These are phyloP conservation scores for Sherardia arvensis DNA, from an alignment of 257 asterid species.

Conservation along the genomic window DNA sequence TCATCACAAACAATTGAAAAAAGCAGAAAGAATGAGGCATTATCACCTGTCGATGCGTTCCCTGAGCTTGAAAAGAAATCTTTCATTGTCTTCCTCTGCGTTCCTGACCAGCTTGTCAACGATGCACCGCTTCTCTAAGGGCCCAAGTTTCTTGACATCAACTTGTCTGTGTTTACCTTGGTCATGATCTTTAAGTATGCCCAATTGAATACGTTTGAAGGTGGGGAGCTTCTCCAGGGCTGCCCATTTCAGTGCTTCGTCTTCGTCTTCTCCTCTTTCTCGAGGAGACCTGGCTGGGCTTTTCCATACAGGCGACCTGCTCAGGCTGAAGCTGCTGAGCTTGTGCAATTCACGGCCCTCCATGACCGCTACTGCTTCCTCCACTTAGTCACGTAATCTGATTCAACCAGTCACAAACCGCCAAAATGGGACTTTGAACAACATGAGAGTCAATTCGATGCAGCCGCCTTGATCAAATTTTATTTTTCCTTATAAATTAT, in stretches of 20 bases:
- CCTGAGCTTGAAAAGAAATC: slow-evolving; percentile 26
- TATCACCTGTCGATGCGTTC: slow-evolving; percentile 23
- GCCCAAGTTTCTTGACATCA: slow-evolving; percentile 25
- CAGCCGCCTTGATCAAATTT: too few relatives aligned
- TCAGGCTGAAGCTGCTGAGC: slow-evolving; percentile 3
- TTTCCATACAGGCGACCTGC: slow-evolving; percentile 19
- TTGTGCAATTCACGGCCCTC: background rate
- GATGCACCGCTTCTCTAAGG: slow-evolving; percentile 16
- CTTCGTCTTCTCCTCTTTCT: slow-evolving; percentile 16
- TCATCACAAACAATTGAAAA: background rate
- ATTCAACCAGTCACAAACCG: background rate
- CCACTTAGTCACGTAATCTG: background rate
- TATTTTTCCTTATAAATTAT: too few relatives aligned
- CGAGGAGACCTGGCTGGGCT: slow-evolving; percentile 18
- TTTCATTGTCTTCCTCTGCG: slow-evolving; percentile 28
- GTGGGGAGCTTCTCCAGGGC: slow-evolving; percentile 30
- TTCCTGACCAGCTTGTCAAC: slow-evolving; percentile 20
- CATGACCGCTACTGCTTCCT: background rate
- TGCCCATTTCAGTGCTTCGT: slow-evolving; percentile 32
- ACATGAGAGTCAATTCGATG: too few relatives aligned
- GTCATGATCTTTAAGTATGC: slow-evolving; percentile 14
- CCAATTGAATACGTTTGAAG: slow-evolving; percentile 20
- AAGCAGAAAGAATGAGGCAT: background rate
- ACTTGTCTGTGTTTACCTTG: slow-evolving; percentile 20
- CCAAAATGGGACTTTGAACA: too few relatives aligned